These are phyloP conservation scores for Epichloe baconii DNA, from an alignment of 2,329 filamentous ascomycete species.

Conservation along the genomic window DNA sequence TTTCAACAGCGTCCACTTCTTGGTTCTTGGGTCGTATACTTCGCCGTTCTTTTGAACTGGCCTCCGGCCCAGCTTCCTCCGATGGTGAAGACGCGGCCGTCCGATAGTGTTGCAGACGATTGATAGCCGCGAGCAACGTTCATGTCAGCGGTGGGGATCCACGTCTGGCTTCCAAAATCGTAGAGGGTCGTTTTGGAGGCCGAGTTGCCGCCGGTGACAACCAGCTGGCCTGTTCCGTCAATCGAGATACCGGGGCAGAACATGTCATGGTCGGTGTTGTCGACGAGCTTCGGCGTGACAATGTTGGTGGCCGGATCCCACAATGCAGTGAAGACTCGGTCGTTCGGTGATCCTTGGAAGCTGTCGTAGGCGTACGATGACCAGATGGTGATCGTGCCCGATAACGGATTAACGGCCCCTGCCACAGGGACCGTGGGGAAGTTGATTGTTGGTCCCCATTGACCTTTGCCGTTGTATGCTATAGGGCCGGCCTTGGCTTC, in stretches of 20 bases:
- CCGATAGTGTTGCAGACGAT: conserved; percentile 32
- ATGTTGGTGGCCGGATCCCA: conserved; percentile 8
- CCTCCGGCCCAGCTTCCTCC: conserved; percentile 41
- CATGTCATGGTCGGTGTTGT: conserved; percentile 38
- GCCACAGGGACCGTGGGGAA: conserved; percentile 23
- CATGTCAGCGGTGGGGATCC: conserved; percentile 29
- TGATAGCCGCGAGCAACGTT: conserved; percentile 38
- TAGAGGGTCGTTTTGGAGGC: conserved; percentile 36
- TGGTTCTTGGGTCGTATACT: conserved; percentile 31
- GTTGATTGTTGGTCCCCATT: conserved; percentile 22
- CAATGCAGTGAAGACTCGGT: conserved; percentile 8
- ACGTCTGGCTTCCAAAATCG: conserved; percentile 23
- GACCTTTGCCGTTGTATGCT: conserved; percentile 13
- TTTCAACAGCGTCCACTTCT: conserved; percentile 32
- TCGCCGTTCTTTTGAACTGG: conserved; percentile 41
- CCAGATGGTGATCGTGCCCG: conserved; percentile 5
- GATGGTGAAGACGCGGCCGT: conserved; percentile 44
- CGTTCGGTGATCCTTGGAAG: conserved; percentile 5
- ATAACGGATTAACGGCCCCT: conserved; percentile 2
- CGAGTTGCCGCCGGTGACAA: conserved; percentile 41
- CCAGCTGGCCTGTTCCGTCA: conserved; percentile 32
- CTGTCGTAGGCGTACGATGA: conserved; percentile 8
- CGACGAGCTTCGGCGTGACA: conserved; percentile 16
- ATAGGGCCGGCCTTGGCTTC: conserved; percentile 12
- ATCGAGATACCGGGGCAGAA: conserved; percentile 37